Conservation (phyloP, 2,329 filamentous ascomycete genomes). For the Xylariaceae sp. region DNA sequence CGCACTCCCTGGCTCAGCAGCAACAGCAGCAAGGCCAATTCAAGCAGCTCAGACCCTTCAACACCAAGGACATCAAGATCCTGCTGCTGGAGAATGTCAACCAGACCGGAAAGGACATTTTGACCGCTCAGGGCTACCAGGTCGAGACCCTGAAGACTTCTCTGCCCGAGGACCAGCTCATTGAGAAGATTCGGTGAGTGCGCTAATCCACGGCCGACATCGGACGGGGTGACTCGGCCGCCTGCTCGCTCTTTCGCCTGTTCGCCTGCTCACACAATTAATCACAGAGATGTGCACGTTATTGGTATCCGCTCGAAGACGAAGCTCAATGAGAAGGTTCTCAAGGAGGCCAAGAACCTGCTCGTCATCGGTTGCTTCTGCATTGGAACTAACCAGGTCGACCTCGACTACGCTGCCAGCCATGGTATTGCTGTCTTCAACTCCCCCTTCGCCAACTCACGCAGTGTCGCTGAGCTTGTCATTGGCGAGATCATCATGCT, state of each 20-base stretch:
- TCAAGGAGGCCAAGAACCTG: constrained; percentile 86
- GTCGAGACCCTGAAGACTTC: constrained; percentile 88
- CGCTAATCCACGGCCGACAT: background rate
- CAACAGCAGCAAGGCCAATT: constrained; percentile 31
- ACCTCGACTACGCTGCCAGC: constrained; percentile 74
- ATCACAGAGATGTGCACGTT: constrained; percentile 78
- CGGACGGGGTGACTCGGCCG: background rate
- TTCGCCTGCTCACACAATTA: constrained; percentile 5
- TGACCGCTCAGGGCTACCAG: constrained; percentile 85
- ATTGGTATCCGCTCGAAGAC: constrained; percentile 98
- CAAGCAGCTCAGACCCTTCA: constrained; percentile 91
- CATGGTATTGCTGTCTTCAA: constrained; percentile 97
- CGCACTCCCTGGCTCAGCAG: constrained; percentile 48
- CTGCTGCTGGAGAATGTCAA: constrained; percentile 95
- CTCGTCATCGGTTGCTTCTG: constrained; percentile 98
- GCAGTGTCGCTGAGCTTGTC: constrained; percentile 92
- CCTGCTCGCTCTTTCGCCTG: too few species aligned
- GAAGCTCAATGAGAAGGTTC: constrained; percentile 78
- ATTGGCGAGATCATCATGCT: constrained; percentile 90
- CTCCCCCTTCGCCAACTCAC: constrained; percentile 96
- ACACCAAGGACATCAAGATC: constrained; percentile 94
- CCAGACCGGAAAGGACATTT: constrained; percentile 76
- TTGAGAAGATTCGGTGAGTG: constrained; percentile 86
- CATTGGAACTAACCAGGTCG: constrained; percentile 95
- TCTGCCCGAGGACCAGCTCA: constrained; percentile 84